Base-by-base conservation (phyloP, 75 land plant genomes). In the Selaginella tamariscina region DNA sequence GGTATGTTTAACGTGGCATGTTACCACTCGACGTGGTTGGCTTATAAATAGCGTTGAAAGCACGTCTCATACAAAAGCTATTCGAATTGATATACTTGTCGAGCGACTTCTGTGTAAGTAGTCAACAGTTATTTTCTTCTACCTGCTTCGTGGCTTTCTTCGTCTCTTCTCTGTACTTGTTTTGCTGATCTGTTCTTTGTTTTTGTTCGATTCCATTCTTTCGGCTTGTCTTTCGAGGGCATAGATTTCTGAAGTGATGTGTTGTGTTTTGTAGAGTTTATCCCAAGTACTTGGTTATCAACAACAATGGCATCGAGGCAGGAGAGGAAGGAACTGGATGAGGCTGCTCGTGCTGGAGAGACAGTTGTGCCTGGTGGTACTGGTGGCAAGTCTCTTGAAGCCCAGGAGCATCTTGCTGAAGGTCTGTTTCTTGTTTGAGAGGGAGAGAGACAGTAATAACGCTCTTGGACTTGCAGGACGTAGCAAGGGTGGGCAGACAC, bases 331-430 rank as follows among this genome's bases (percentile, higher is more conserved):
- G 77, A 81, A 68, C 72, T 83, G 32, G 83, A 83, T 32, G 32
- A 27, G 32, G 70, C 70, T 72, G 88, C 88, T 2, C 66, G 72
- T 56, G 64, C 66, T 27, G 88, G 88, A 1, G 78, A 86, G 77
- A 81, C 83, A 0, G 87, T 86, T 0, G 87, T 86, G 55, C 88
- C 79, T 30, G 84, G 84, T 18, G 84, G 84, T 32, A 76, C 83
- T 0, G 84, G 84, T 0, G 84, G 84, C 0, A 75, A 82, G 60
- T 72, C 72, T 55, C 60, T 82, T 26, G 84, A 80, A 22, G 84
- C 84, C 0, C 84, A 86, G 32, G 84, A 86, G 72, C 87, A 70
- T 65, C 82, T 86, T 20, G 88, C 87, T 11, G 83, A 85, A 71
- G 88, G 86, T 56, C 1, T 56, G 26, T 74, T 68, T 66, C 24